Percentiles rank a stretch among this genome's conserved stretches.
Evolutionary conservation across 768 basidiomycete genomes (phyloP).

Genomic region (Boletellus ananas): DNA sequence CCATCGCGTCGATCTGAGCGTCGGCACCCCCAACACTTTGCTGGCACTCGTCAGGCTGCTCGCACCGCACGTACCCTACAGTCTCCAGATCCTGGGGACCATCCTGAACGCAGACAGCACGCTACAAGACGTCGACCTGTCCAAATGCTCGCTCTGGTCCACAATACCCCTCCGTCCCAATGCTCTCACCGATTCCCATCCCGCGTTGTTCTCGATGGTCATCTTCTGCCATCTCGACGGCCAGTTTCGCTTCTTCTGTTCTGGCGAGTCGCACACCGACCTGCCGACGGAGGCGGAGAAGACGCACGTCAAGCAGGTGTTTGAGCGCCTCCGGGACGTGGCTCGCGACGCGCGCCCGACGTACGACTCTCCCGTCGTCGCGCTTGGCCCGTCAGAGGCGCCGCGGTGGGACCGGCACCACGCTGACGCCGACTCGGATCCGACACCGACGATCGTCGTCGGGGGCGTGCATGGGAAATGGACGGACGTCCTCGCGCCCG

Average conservation of each 20-base stretch:
- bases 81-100: constrained; percentile 14
- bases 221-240: constrained; percentile 10
- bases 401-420: not conserved
- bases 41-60: constrained; percentile 12
- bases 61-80: constrained; percentile 10
- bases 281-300: constrained; percentile 2
- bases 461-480: constrained; percentile 8
- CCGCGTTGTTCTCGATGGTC: constrained; percentile 18
- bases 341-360: not conserved
- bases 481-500: constrained; percentile 6
- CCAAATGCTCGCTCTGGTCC: constrained; percentile 19
- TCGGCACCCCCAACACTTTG: not conserved
- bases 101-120: constrained; percentile 16
- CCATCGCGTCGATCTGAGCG: constrained; percentile 9
- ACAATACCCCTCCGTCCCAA: constrained; percentile 7
- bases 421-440: constrained; percentile 1
- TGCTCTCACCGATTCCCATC: not conserved
- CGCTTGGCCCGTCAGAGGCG: not conserved
- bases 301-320: constrained; percentile 14
- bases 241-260: constrained; percentile 19
- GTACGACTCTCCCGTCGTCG: constrained; percentile 5
- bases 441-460: constrained; percentile 10
- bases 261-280: constrained; percentile 3
- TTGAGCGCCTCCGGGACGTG: constrained; percentile 7
- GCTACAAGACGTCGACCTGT: constrained; percentile 10